A percentile compares a stretch with the other conserved stretches of the same genome.
Conservation (phyloP, 306 rosid genomes). For the Morella rubra region DNA sequence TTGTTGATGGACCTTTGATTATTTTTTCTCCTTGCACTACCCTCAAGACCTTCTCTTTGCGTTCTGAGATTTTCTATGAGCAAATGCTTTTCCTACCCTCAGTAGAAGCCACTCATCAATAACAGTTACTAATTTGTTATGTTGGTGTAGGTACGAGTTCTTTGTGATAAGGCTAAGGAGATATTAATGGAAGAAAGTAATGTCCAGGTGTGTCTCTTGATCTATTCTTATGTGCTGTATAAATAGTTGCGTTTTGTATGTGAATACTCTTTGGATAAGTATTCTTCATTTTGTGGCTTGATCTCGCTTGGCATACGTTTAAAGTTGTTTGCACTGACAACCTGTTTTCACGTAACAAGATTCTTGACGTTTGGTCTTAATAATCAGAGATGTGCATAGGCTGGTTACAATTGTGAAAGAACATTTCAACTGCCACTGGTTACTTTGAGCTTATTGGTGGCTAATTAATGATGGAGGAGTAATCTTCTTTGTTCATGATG, state of each 20-base stretch:
- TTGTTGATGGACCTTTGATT: neutral
- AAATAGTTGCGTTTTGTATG: neutral
- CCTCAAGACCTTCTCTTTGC: neutral
- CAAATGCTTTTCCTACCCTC: neutral
- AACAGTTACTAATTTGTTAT: constrained; percentile 12
- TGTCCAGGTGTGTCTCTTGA: constrained; percentile 66
- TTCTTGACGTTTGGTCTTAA: neutral
- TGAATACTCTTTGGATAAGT: neutral
- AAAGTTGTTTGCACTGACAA: constrained; percentile 7
- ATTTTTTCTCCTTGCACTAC: constrained; percentile 1
- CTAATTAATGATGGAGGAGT: neutral
- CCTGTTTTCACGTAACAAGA: neutral
- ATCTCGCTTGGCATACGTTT: neutral
- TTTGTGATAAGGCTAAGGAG: constrained; percentile 94
- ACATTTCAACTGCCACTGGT: neutral
- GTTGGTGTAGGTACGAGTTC: constrained; percentile 58
- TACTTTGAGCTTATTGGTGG: neutral
- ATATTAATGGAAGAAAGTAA: constrained; percentile 96
- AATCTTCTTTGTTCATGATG: neutral
- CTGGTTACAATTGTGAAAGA: neutral
- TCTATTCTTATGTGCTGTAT: neutral
- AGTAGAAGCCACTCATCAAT: constrained; percentile 11
- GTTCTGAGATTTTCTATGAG: neutral
- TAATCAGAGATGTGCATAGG: neutral
- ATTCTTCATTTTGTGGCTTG: constrained; percentile 4